Conservation (phyloP, 441 rosid genomes). For the Capsella rubella region DNA sequence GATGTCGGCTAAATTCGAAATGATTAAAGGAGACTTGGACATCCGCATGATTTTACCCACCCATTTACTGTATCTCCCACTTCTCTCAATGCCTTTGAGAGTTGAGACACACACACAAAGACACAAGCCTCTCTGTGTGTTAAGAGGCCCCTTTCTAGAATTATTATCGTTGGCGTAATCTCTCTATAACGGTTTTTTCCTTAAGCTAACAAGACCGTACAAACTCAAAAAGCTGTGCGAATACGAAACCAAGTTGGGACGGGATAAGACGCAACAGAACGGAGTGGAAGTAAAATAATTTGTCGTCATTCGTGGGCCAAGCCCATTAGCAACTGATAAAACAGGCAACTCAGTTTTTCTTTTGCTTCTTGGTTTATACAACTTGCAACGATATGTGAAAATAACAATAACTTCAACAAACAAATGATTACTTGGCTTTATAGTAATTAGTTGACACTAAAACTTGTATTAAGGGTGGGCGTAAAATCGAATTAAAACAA, state of each 20-base stretch:
- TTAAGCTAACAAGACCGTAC: not conserved
- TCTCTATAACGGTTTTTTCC: not conserved
- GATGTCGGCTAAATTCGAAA: conserved; percentile 45
- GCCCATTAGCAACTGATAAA: conserved; percentile 7
- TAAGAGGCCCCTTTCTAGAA: conserved; percentile 1
- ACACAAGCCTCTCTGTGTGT: not conserved
- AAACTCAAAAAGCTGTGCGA: not conserved
- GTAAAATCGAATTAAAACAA: not conserved
- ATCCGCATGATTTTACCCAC: conserved; percentile 44
- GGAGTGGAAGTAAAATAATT: not conserved
- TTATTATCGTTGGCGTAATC: not conserved
- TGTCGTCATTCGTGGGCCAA: conserved; percentile 24
- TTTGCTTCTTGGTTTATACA: not conserved
- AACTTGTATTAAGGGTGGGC: not conserved
- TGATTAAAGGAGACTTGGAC: conserved; percentile 41
- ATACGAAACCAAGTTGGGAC: not conserved
- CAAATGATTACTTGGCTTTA: not conserved
- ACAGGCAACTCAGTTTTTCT: not conserved
- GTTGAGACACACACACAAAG: conserved; percentile 3
- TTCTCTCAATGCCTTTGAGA: conserved; percentile 37
- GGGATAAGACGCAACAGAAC: not conserved
- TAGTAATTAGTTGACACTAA: not conserved
- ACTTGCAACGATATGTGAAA: not conserved
- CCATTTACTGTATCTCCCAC: conserved; percentile 45
- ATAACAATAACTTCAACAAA: not conserved